Conservation (phyloP, 2,329 filamentous ascomycete species). For the Phaeosphaeria sp. region DNA sequence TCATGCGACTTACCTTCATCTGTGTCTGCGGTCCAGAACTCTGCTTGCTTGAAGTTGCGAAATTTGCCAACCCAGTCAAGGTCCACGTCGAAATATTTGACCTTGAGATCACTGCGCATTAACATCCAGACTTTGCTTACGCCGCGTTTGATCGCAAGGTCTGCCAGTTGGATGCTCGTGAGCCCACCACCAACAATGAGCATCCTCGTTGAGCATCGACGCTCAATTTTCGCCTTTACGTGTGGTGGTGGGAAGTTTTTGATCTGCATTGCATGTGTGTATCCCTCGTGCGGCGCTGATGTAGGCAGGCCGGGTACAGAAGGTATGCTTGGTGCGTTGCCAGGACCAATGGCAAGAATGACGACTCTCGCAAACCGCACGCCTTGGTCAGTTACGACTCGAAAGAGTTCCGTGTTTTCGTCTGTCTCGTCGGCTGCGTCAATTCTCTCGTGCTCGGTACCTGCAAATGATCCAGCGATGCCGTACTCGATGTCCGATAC, state of each 20-base stretch:
- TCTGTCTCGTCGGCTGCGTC: constrained; percentile 22
- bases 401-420: constrained; percentile 66
- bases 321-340: constrained; percentile 60
- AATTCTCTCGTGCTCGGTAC: constrained; percentile 24
- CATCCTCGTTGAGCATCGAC: constrained; percentile 60
- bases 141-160: constrained; percentile 69
- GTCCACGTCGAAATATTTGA: constrained; percentile 81
- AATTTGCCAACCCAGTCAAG: constrained; percentile 84
- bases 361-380: constrained; percentile 66
- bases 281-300: constrained; percentile 53
- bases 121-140: constrained; percentile 73
- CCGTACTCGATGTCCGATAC: constrained; percentile 68
- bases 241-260: constrained; percentile 62
- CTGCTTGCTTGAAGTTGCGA: constrained; percentile 76
- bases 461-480: constrained; percentile 46
- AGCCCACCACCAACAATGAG: constrained; percentile 78
- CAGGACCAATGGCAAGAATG: constrained; percentile 74
- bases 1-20: constrained; percentile 57
- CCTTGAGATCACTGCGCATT: constrained; percentile 65
- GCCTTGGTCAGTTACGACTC: constrained; percentile 63
- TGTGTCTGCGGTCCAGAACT: constrained; percentile 77
- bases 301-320: constrained; percentile 50
- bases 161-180: constrained; percentile 75
- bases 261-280: constrained; percentile 71
- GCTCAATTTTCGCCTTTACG: constrained; percentile 61